A percentile compares a stretch with the other conserved stretches of the same genome.
Conservation (phyloP, 2,329 filamentous ascomycete species). For the Pleoardoris graminearum region DNA sequence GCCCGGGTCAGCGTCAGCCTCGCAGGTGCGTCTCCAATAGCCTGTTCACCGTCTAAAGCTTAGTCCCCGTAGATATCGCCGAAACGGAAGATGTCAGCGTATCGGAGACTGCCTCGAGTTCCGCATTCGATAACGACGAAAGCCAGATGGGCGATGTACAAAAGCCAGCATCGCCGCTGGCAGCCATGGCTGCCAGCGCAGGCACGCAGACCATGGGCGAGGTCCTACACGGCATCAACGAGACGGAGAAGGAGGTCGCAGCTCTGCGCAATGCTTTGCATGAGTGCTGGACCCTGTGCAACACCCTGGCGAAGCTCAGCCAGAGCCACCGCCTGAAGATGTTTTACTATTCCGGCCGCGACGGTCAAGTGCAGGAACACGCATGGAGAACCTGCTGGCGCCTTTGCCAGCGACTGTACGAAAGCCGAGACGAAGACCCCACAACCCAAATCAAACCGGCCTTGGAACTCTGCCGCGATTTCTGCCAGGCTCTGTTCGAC, state of each 20-base stretch:
- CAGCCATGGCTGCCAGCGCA: conserved; percentile 21
- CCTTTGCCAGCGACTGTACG: conserved; percentile 85
- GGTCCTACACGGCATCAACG: conserved; percentile 60
- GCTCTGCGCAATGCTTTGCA: conserved; percentile 76
- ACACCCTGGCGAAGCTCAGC: conserved; percentile 82
- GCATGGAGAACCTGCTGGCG: conserved; percentile 96
- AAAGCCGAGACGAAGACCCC: conserved; percentile 72
- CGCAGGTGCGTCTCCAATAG: conserved; percentile 62
- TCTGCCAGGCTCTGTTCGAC: conserved; percentile 90
- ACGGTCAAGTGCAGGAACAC: conserved; percentile 77
- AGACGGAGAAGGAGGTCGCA: conserved; percentile 64
- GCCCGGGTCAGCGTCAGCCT: conserved; percentile 72
- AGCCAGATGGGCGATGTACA: conserved; percentile 39
- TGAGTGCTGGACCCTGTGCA: conserved; percentile 93
- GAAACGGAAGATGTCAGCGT: conserved; percentile 47
- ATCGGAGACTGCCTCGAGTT: conserved; percentile 35
- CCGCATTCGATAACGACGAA: conserved; percentile 41
- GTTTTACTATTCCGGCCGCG: conserved; percentile 70
- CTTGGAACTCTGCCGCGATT: conserved; percentile 85
- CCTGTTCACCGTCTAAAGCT: conserved; percentile 15
- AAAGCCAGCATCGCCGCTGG: conserved; percentile 18
- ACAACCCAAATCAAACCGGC: conserved; percentile 72
- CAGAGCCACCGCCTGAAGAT: conserved; percentile 80
- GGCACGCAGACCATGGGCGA: conserved; percentile 50
- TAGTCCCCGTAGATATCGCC: conserved; percentile 49